Evolutionary conservation across 2,329 filamentous ascomycete genomes (phyloP).

Genomic region (Arthrobotrys iridis): DNA sequence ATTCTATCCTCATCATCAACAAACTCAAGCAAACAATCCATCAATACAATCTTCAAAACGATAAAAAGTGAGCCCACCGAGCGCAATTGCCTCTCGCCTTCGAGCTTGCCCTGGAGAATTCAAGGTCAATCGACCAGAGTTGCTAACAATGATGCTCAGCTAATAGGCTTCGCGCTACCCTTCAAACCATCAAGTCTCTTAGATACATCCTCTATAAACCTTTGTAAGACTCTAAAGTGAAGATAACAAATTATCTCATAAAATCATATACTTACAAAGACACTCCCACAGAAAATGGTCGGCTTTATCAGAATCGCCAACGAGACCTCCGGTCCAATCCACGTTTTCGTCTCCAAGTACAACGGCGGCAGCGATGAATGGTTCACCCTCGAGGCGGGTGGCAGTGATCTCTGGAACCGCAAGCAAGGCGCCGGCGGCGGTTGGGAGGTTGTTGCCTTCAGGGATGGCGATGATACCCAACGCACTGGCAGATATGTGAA

Average conservation of each 20-base stretch:
- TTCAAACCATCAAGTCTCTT: background rate
- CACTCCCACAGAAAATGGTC: constrained; percentile 30
- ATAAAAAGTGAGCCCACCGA: background rate
- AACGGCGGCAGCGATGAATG: constrained; percentile 8
- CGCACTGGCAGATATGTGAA: constrained; percentile 9
- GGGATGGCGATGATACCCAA: background rate
- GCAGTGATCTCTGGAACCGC: constrained; percentile 14
- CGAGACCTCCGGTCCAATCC: background rate
- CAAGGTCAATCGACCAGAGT: too few species aligned
- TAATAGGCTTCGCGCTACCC: background rate
- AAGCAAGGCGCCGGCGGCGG: constrained; percentile 5
- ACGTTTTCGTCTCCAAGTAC: constrained; percentile 24
- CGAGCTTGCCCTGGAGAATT: too few species aligned
- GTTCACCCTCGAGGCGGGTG: constrained; percentile 1
- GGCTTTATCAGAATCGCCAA: constrained; percentile 19
- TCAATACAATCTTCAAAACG: background rate
- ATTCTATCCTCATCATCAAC: background rate
- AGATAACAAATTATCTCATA: background rate
- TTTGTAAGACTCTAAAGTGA: background rate
- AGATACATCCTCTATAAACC: background rate
- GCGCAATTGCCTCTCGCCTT: too few species aligned
- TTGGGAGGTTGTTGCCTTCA: constrained; percentile 27
- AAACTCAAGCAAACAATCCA: background rate
- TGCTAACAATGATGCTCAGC: background rate
- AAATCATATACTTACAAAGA: background rate